phyloP scores from a whole-genome alignment of 2,329 filamentous ascomycete genomes.

The Fusarium sp. region DNA sequence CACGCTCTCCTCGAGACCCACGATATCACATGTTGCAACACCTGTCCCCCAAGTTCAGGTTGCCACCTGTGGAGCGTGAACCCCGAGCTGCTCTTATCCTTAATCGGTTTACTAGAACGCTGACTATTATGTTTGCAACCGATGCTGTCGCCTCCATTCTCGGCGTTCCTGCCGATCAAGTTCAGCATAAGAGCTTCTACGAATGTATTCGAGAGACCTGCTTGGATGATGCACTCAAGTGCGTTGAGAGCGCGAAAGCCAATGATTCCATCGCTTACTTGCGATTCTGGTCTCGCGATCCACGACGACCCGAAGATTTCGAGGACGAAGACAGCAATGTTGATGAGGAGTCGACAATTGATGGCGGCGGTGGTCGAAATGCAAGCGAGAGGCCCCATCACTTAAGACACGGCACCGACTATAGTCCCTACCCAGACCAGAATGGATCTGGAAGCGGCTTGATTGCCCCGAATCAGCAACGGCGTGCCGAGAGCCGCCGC shows the following conservation, averaged over 20 bases:
- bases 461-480: not conserved
- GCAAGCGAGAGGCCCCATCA: constrained; percentile 5
- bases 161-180: constrained; percentile 73
- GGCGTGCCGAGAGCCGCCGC: constrained; percentile 39
- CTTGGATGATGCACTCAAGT: constrained; percentile 78
- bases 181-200: constrained; percentile 84
- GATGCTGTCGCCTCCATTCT: constrained; percentile 79
- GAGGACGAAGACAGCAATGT: constrained; percentile 54
- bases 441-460: not conserved
- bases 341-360: constrained; percentile 24
- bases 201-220: constrained; percentile 85
- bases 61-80: constrained; percentile 73
- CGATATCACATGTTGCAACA: constrained; percentile 91
- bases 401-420: not conserved
- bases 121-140: constrained; percentile 88
- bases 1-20: constrained; percentile 82
- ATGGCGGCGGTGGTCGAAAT: not conserved
- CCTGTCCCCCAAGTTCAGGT: constrained; percentile 81
- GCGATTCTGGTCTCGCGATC: constrained; percentile 85
- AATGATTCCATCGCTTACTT: constrained; percentile 93
- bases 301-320: constrained; percentile 66
- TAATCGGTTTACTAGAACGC: constrained; percentile 83
- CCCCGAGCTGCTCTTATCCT: constrained; percentile 85
- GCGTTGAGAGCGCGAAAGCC: constrained; percentile 84
- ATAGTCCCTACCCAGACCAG: not conserved